Evolutionary conservation across 192 early-diverging fungal genomes (phyloP).

Genomic region (Phlyctochytrium planicorne): DNA sequence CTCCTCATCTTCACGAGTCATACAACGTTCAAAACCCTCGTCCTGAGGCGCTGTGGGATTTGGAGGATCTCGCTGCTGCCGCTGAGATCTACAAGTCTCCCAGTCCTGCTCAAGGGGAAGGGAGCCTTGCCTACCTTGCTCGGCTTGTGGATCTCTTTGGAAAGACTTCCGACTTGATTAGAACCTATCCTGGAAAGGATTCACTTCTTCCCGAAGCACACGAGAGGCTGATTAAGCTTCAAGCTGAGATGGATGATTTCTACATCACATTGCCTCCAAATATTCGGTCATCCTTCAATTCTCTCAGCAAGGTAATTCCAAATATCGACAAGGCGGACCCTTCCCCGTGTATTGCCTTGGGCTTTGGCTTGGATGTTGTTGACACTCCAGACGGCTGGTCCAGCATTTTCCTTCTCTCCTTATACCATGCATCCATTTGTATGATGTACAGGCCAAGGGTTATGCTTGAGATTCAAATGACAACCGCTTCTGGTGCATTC

Average conservation of each 20-base stretch:
- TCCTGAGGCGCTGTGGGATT: background rate
- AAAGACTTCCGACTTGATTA: background rate
- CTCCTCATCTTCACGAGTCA: background rate
- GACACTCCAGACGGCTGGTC: background rate
- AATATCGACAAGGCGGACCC: background rate
- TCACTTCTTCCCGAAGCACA: background rate
- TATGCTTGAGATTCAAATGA: background rate
- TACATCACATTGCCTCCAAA: background rate
- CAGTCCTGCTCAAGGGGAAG: background rate
- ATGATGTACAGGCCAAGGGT: conserved; percentile 5
- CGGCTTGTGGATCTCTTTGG: conserved; percentile 4
- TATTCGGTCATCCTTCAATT: background rate
- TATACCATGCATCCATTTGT: background rate
- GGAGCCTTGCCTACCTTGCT: background rate
- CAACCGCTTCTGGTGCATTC: background rate
- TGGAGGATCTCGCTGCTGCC: background rate
- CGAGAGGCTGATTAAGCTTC: background rate
- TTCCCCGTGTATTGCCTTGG: background rate
- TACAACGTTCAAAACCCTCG: conserved; percentile 1
- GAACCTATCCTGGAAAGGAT: background rate
- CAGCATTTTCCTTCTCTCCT: background rate
- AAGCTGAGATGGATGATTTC: conserved; percentile 7
- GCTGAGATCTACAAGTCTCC: background rate
- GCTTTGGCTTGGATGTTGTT: background rate
- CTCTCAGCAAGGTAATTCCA: background rate